These are phyloP conservation scores for Rhododendron henanense DNA, from an alignment of 148 eudicot species.

Conservation along the genomic window DNA sequence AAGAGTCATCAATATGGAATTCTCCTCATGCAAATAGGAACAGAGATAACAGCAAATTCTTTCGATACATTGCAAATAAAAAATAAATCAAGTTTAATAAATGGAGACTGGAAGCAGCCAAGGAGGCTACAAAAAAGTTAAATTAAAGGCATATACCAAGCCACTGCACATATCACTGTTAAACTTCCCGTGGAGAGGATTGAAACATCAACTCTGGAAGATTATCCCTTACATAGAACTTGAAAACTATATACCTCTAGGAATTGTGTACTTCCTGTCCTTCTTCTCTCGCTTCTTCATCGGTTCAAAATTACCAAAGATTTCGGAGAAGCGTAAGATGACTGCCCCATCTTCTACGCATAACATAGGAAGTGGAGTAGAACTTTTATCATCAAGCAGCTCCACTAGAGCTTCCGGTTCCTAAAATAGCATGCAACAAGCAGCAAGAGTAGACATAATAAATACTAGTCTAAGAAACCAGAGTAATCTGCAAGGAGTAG, in stretches of 20 bases:
- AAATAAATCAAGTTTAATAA: neutral
- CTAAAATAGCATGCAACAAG: conserved; percentile 28
- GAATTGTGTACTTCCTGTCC: conserved; percentile 49
- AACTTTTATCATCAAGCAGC: conserved; percentile 26
- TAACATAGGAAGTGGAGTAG: conserved; percentile 62
- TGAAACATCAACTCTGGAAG: conserved; percentile 2
- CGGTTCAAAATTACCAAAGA: conserved; percentile 77
- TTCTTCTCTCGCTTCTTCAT: conserved; percentile 51
- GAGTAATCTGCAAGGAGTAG: neutral
- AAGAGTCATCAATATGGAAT: neutral
- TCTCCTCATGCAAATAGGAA: neutral
- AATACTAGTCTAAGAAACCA: conserved; percentile 3
- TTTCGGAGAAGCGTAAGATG: conserved; percentile 88
- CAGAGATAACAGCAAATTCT: neutral
- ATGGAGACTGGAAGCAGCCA: neutral
- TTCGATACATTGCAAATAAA: neutral
- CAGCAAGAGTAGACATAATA: neutral
- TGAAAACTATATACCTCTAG: conserved; percentile 48
- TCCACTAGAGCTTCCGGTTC: conserved; percentile 37
- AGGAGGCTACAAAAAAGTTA: neutral
- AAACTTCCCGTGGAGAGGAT: neutral
- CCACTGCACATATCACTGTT: neutral
- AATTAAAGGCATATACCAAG: neutral
- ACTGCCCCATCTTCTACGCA: conserved; percentile 72
- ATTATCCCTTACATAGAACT: neutral